Evolutionary conservation across 2,329 filamentous ascomycete genomes (phyloP).

Genomic region (Penicillium decumbens): DNA sequence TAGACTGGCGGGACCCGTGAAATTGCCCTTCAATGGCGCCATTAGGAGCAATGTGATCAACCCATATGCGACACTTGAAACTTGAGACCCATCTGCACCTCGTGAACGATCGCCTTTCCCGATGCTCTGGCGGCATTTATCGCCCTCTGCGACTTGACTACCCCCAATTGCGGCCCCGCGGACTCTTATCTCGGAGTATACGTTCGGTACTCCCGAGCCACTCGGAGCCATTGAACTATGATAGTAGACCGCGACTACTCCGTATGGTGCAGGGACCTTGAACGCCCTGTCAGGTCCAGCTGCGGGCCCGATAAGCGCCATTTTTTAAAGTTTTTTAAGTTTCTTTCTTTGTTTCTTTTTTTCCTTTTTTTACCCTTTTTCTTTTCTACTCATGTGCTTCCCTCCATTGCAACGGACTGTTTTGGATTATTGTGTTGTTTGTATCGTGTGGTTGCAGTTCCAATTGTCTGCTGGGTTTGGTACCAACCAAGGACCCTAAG

Average conservation of each 20-base stretch:
- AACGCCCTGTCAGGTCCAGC: slow-evolving; percentile 19
- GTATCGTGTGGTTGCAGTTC: neutral
- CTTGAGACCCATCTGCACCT: slow-evolving; percentile 9
- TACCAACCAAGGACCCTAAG: slow-evolving; percentile 5
- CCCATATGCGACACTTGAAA: neutral
- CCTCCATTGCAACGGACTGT: slow-evolving; percentile 1
- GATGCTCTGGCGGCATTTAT: too few relatives aligned
- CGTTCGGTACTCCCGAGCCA: neutral
- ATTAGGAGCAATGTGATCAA: neutral
- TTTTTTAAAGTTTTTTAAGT: slow-evolving; percentile 1
- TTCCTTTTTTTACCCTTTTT: slow-evolving; percentile 14
- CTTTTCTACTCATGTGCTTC: neutral
- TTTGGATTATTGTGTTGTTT: neutral
- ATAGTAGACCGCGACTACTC: slow-evolving; percentile 5
- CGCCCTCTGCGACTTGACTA: neutral
- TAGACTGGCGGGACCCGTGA: neutral
- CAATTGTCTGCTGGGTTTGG: slow-evolving; percentile 4
- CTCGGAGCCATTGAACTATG: neutral
- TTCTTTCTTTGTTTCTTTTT: slow-evolving; percentile 10
- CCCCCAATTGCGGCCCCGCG: neutral
- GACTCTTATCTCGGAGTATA: slow-evolving; percentile 6
- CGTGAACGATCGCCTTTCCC: neutral
- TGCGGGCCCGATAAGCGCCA: slow-evolving; percentile 18
- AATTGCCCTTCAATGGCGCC: neutral
- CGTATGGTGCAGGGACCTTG: neutral